These are phyloP conservation scores for Golubevia sp. DNA, from an alignment of 1,284 basidiomycete species.

Conservation along the genomic window DNA sequence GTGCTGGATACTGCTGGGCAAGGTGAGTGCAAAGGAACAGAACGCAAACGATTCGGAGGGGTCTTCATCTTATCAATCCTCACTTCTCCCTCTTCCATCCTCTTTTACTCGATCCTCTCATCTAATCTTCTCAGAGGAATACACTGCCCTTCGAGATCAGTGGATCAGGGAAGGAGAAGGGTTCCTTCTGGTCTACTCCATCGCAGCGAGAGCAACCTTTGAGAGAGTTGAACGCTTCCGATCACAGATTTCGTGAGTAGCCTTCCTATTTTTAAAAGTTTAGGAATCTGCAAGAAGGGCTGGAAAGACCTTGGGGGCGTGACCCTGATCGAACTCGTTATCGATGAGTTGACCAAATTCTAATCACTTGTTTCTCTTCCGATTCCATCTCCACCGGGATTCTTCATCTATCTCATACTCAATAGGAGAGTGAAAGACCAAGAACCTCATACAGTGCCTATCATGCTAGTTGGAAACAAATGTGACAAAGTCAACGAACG, in stretches of 20 bases:
- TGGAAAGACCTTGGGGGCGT: no score
- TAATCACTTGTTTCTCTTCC: no score
- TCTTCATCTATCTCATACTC: no score
- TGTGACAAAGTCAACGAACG: conserved; percentile 54
- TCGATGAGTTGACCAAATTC: no score
- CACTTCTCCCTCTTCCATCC: background rate
- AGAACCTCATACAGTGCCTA: conserved; percentile 50
- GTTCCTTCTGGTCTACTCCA: conserved; percentile 54
- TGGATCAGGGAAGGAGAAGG: conserved; percentile 59
- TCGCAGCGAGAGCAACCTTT: conserved; percentile 49
- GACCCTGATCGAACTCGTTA: no score
- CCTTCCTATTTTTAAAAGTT: no score
- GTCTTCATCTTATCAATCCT: background rate
- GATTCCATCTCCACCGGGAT: no score
- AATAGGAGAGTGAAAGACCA: conserved; percentile 47
- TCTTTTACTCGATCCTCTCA: background rate
- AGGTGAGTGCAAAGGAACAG: conserved; percentile 11
- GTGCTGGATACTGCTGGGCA: conserved; percentile 60
- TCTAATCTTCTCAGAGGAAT: conserved; percentile 30
- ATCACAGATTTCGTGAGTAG: conserved; percentile 39
- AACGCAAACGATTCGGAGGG: background rate
- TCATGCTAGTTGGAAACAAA: conserved; percentile 60
- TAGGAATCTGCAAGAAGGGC: no score
- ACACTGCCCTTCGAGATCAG: conserved; percentile 56
- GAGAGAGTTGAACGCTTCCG: conserved; percentile 54